Conservation (phyloP, 2,329 filamentous ascomycete species). For the Pyrenophora tritici-repentis region DNA sequence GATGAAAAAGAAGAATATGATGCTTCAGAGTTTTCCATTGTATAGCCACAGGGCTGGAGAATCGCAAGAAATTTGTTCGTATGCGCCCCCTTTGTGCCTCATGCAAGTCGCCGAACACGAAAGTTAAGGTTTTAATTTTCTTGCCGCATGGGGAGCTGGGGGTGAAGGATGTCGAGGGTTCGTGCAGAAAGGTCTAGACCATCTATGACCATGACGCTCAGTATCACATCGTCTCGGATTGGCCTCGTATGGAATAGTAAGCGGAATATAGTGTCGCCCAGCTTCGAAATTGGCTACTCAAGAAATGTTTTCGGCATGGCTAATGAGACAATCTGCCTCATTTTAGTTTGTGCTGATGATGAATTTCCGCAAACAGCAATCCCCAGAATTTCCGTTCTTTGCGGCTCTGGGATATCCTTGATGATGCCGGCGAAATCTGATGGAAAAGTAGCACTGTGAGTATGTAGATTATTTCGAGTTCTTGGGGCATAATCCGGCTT, state of each 20-base stretch:
- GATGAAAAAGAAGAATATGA: too few species aligned
- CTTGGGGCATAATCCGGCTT: slow-evolving; percentile 28
- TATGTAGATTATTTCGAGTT: slow-evolving; percentile 38
- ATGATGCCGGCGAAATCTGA: slow-evolving; percentile 19
- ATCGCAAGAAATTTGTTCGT: slow-evolving; percentile 26
- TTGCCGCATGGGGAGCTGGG: slow-evolving; percentile 54
- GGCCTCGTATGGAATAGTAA: slow-evolving; percentile 51
- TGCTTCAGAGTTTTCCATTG: slow-evolving; percentile 16
- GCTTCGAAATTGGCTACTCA: neutral
- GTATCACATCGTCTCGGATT: slow-evolving; percentile 51
- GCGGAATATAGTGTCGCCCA: neutral
- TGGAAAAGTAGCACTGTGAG: slow-evolving; percentile 29
- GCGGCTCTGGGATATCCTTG: slow-evolving; percentile 27
- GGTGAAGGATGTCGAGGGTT: slow-evolving; percentile 49
- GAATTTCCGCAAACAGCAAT: slow-evolving; percentile 20
- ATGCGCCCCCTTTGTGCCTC: slow-evolving; percentile 63
- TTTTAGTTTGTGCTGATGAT: slow-evolving; percentile 32
- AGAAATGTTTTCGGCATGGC: too few species aligned
- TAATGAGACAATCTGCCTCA: slow-evolving; percentile 50
- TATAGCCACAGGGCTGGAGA: slow-evolving; percentile 23
- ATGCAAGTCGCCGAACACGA: slow-evolving; percentile 64
- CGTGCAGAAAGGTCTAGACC: slow-evolving; percentile 49
- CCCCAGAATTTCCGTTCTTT: slow-evolving; percentile 27
- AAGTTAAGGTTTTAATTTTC: slow-evolving; percentile 59
- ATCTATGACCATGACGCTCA: slow-evolving; percentile 50